Evolutionary conservation across 257 asterid genomes (phyloP), one percentile per base, ranked within the genome.

Genomic region (Solanum appendiculatum): DNA sequence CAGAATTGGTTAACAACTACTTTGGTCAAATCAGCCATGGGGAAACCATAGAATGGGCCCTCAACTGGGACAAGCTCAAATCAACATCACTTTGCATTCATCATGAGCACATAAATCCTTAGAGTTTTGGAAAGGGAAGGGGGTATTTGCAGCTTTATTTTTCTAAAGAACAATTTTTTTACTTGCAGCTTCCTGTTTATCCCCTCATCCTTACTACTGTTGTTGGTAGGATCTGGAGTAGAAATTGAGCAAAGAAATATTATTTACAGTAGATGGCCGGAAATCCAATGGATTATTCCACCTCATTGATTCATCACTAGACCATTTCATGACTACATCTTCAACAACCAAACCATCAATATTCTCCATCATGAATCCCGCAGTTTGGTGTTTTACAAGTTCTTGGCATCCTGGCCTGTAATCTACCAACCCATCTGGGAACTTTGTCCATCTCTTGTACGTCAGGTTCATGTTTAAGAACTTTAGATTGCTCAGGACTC

Each of bases 201-300:
- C 64, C 88, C 74, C 74, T 90, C 88, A 88, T 34, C 33, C 70
- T 63, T 13, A 10, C 15, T 13, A 10, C 15, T 63, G 70, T 63
- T 83, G 89, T 87, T 87, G 75, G 85, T 74, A 92, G 72, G 90
- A 80, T 51, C 92, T 93, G 10, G 98, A 94, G 87, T 90, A 89
- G 91, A 97, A 95, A 86, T 92, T 94, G 84, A 85, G 27, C 91
- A 97, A 63, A 42, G 93, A 86, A 83, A 97, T 77, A 85, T 95
- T 94, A 86, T 92, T 94, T 31, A 97, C 99, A 58, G 98, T 97
- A 1, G 98, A 92, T 87, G 98, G 96, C 84, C 92, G 90, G 89
- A 95, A 97, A 68, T 94, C 93, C 85, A 97, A 93, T n/a, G 99
- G 99, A 87, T 94, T 95, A 87, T 94, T 91, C 98, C 99, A 97